phyloP scores from a whole-genome alignment of 768 basidiomycete genomes.

The Lactarius pseudohatsudake region DNA sequence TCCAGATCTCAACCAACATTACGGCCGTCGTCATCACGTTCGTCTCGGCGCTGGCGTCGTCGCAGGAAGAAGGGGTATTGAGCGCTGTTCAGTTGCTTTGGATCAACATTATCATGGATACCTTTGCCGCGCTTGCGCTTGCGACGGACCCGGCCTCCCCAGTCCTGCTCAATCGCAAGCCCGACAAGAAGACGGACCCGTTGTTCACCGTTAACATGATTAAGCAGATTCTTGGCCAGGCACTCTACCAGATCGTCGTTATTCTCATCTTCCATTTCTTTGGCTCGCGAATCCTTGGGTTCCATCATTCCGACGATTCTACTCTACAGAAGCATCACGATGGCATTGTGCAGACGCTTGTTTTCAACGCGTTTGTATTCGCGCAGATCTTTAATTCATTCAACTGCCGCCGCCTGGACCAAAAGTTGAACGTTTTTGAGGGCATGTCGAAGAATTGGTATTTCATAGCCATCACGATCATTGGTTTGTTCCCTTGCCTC shows the following conservation, averaged over 20 bases:
- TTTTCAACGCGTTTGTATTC: conserved; percentile 99
- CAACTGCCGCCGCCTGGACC: conserved; percentile 87
- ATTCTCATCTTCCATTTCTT: conserved; percentile 89
- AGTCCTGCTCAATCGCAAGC: conserved; percentile 79
- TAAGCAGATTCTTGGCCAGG: conserved; percentile 93
- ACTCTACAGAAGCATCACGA: conserved; percentile 39
- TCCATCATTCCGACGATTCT: conserved; percentile 39
- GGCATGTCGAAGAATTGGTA: conserved; percentile 78
- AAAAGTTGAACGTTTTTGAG: conserved; percentile 83
- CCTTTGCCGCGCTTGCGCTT: conserved; percentile 95
- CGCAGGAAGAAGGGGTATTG: conserved; percentile 76
- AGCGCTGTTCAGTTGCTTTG: conserved; percentile 96
- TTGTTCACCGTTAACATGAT: conserved; percentile 93
- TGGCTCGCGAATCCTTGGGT: conserved; percentile 69
- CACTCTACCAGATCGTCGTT: conserved; percentile 78
- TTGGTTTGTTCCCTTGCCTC: conserved; percentile 55
- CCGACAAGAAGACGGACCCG: conserved; percentile 85
- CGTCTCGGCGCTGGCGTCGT: conserved; percentile 81
- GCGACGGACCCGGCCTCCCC: conserved; percentile 94
- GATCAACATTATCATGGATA: conserved; percentile 99
- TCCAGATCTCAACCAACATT: conserved; percentile 92
- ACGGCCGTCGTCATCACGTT: conserved; percentile 95
- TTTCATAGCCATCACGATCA: conserved; percentile 78
- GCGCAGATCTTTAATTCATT: conserved; percentile 96
- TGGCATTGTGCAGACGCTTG: conserved; percentile 71